These are phyloP conservation scores for Corallochytrium limacisporum DNA, from an alignment of 78 protist species.

Conservation along the genomic window DNA sequence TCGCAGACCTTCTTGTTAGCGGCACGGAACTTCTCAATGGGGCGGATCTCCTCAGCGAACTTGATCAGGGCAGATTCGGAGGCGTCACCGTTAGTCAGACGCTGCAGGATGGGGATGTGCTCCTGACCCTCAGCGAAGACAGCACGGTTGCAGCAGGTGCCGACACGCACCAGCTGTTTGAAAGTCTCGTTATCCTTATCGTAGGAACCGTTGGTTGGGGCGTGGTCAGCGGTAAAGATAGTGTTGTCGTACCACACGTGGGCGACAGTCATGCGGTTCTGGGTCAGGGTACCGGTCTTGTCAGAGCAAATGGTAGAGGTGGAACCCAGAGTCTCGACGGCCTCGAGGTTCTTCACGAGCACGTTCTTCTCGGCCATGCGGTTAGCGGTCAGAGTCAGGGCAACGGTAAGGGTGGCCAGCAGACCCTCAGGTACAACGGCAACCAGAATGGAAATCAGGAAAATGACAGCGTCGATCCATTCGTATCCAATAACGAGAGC, in stretches of 20 bases:
- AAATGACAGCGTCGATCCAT: constrained; percentile 27
- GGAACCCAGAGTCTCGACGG: constrained; percentile 94
- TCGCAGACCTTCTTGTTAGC: constrained; percentile 16
- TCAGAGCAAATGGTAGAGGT: constrained; percentile 80
- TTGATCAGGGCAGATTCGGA: constrained; percentile 75
- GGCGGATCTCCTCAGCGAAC: constrained; percentile 15
- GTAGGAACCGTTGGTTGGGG: not conserved
- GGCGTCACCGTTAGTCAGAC: constrained; percentile 64
- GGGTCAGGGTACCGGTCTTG: constrained; percentile 96
- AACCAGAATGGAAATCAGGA: constrained; percentile 28
- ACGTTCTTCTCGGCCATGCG: constrained; percentile 73
- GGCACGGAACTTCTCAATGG: not conserved
- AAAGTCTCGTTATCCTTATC: not conserved
- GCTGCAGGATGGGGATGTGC: constrained; percentile 1
- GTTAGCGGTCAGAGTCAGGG: constrained; percentile 65
- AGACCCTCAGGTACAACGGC: constrained; percentile 94
- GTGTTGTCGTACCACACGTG: constrained; percentile 17
- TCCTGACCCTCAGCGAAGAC: constrained; percentile 21
- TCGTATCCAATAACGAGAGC: not conserved
- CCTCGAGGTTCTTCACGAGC: constrained; percentile 54
- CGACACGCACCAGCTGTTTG: not conserved
- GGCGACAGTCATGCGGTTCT: constrained; percentile 57
- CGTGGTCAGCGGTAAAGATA: not conserved
- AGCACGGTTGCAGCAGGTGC: not conserved
- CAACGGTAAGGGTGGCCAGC: constrained; percentile 71